These are phyloP conservation scores for Leucocoprinus sp. DNA, from an alignment of 768 basidiomycete genomes.

Conservation along the genomic window DNA sequence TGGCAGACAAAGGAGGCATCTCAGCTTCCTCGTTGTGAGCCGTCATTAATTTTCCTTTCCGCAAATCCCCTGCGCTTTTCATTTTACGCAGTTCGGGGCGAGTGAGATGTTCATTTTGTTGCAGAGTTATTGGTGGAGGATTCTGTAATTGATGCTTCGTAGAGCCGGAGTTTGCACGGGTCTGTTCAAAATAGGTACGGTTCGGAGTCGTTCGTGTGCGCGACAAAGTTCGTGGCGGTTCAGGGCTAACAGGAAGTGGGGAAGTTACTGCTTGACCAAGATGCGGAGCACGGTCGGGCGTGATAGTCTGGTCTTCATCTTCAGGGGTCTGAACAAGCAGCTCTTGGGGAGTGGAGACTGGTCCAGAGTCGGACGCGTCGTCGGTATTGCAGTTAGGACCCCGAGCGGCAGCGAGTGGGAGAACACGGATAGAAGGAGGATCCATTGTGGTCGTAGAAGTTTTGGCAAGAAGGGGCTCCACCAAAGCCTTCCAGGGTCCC, in stretches of 20 bases:
- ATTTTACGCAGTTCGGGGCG: slow-evolving; percentile 64
- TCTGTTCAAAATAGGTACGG: slow-evolving; percentile 40
- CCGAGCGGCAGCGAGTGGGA: slow-evolving; percentile 41
- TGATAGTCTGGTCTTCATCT: slow-evolving; percentile 73
- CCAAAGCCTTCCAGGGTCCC: slow-evolving; percentile 84
- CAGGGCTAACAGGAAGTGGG: slow-evolving; percentile 28
- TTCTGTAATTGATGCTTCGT: slow-evolving; percentile 3
- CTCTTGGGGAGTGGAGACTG: slow-evolving; percentile 28
- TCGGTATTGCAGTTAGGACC: slow-evolving; percentile 33
- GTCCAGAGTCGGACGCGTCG: slow-evolving; percentile 51
- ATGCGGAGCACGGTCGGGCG: slow-evolving; percentile 47
- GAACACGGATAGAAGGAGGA: slow-evolving; percentile 57
- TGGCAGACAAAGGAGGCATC: slow-evolving; percentile 31
- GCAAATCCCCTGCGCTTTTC: slow-evolving; percentile 82
- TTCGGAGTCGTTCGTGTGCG: slow-evolving; percentile 75
- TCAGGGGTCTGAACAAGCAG: slow-evolving; percentile 29
- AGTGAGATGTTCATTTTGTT: slow-evolving; percentile 33
- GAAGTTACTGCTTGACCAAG: slow-evolving; percentile 46
- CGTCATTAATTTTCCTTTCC: slow-evolving; percentile 32
- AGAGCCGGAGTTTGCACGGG: slow-evolving; percentile 27
- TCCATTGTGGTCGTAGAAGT: slow-evolving; percentile 50
- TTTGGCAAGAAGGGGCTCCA: slow-evolving; percentile 74
- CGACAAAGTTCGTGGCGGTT: slow-evolving; percentile 37
- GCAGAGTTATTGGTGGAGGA: slow-evolving; percentile 9
- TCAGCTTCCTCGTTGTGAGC: slow-evolving; percentile 21